Percentiles rank a stretch among this genome's conserved stretches.
These are phyloP conservation scores for Fusarium sp. DNA, from an alignment of 2,329 filamentous ascomycete species.

Conservation along the genomic window DNA sequence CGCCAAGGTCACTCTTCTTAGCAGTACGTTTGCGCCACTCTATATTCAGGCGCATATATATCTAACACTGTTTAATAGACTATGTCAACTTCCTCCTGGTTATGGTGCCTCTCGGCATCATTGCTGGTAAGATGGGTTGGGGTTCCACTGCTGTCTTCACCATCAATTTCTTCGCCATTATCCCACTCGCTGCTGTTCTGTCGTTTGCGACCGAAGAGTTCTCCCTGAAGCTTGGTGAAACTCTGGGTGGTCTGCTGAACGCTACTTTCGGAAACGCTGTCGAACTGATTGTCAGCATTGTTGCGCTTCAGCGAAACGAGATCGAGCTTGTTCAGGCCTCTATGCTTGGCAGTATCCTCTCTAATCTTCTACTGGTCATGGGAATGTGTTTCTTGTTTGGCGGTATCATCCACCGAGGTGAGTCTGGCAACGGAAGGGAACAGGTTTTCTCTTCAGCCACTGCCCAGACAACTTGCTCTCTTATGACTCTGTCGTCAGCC, in stretches of 20 bases:
- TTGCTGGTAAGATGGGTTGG: conserved; percentile 73
- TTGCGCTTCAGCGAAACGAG: conserved; percentile 85
- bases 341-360: conserved; percentile 96
- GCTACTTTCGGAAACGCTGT: conserved; percentile 85
- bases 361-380: conserved; percentile 89
- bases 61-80: conserved; percentile 53
- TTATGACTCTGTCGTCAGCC: conserved; percentile 81
- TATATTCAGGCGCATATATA: not conserved
- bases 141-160: conserved; percentile 76
- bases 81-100: conserved; percentile 78
- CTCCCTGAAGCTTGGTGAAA: conserved; percentile 77
- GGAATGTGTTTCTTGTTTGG: conserved; percentile 85
- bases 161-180: conserved; percentile 85
- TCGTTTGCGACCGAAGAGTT: conserved; percentile 85
- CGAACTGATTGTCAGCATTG: conserved; percentile 88
- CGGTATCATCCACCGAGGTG: conserved; percentile 71
- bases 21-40: conserved; percentile 61
- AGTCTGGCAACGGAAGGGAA: conserved; percentile 70
- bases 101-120: conserved; percentile 79
- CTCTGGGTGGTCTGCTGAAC: conserved; percentile 79
- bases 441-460: conserved; percentile 81
- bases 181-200: conserved; percentile 78
- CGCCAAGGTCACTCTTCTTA: conserved; percentile 68
- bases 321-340: conserved; percentile 97
- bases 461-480: conserved; percentile 79